Percentiles rank a stretch among this genome's conserved stretches.
phyloP scores from a whole-genome alignment of 2,329 filamentous ascomycete genomes.

The Aspergillus costaricaensis region DNA sequence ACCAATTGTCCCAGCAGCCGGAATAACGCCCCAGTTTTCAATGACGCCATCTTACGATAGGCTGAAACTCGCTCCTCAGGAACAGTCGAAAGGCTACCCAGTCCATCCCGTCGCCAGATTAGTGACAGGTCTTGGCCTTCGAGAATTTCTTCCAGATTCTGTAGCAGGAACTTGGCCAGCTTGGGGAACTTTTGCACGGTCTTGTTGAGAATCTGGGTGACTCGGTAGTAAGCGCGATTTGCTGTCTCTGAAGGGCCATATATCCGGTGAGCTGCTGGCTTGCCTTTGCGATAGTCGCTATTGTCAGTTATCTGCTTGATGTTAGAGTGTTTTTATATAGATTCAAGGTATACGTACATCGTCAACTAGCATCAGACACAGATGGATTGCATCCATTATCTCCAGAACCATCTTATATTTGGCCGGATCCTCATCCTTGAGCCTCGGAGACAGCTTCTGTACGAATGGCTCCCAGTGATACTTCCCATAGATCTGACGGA shows the following conservation, averaged over 20 bases:
- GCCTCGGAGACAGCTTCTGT: constrained; percentile 20
- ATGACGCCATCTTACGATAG: constrained; percentile 21
- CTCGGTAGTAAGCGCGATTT: constrained; percentile 26
- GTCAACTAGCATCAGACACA: constrained; percentile 29
- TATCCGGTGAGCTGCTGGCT: constrained; percentile 21
- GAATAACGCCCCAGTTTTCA: constrained; percentile 26
- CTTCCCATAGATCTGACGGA: constrained; percentile 24
- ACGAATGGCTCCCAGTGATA: constrained; percentile 27
- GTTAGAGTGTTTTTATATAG: background rate
- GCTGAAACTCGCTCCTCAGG: constrained; percentile 15
- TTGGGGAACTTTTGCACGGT: constrained; percentile 18
- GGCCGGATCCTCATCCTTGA: constrained; percentile 16
- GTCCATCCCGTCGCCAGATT: constrained; percentile 25
- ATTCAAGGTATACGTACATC: constrained; percentile 17
- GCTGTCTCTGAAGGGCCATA: constrained; percentile 27
- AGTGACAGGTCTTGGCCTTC: constrained; percentile 27
- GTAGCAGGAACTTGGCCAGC: constrained; percentile 21
- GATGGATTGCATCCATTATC: constrained; percentile 28
- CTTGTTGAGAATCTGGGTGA: constrained; percentile 23
- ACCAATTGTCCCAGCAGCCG: constrained; percentile 24
- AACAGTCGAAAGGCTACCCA: constrained; percentile 13
- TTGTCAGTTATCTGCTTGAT: constrained; percentile 22
- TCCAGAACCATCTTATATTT: constrained; percentile 24
- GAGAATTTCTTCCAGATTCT: constrained; percentile 25
- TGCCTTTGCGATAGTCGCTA: constrained; percentile 25